Percentiles rank a stretch among this genome's conserved stretches.
These are phyloP conservation scores for Aphanomyces astaci DNA, from an alignment of 352 stramenopile genomes.

Conservation along the genomic window DNA sequence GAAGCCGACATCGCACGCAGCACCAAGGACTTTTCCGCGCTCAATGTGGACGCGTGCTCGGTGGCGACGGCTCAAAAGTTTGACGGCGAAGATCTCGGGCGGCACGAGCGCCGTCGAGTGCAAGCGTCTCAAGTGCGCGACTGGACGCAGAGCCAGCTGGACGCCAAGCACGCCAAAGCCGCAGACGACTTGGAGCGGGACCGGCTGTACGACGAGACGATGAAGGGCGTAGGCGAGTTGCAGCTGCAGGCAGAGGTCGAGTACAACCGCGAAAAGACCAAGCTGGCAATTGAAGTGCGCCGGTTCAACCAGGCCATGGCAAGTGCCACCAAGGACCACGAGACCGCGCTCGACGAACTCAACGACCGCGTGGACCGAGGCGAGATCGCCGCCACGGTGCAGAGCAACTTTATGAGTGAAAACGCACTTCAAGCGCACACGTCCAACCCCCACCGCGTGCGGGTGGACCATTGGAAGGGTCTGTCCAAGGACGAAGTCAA, in stretches of 20 bases:
- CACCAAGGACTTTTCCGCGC: conserved; percentile 8
- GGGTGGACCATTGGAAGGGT: conserved; percentile 75
- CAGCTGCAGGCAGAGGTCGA: conserved; percentile 34
- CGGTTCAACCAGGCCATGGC: conserved; percentile 16
- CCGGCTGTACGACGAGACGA: neutral
- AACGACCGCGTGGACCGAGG: conserved; percentile 34
- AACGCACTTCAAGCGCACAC: conserved; percentile 46
- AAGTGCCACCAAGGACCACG: conserved; percentile 52
- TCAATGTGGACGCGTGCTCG: conserved; percentile 28
- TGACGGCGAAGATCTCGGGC: conserved; percentile 47
- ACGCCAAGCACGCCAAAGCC: conserved; percentile 39
- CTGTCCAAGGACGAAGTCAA: conserved; percentile 55
- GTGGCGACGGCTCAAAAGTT: conserved; percentile 60
- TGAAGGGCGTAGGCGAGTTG: conserved; percentile 10
- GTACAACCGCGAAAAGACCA: conserved; percentile 49
- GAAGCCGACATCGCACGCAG: conserved; percentile 47
- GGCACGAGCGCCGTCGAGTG: conserved; percentile 48
- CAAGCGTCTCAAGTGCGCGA: conserved; percentile 63
- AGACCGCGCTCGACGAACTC: conserved; percentile 38
- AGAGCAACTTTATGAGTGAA: conserved; percentile 64
- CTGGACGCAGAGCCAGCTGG: conserved; percentile 51
- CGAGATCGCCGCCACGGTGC: conserved; percentile 51
- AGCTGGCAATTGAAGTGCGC: conserved; percentile 37
- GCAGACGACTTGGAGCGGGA: conserved; percentile 25
- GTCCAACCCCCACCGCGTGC: conserved; percentile 39